These are phyloP conservation scores for Nannizziopsis barbatae DNA, from an alignment of 2,329 filamentous ascomycete species.

Conservation along the genomic window DNA sequence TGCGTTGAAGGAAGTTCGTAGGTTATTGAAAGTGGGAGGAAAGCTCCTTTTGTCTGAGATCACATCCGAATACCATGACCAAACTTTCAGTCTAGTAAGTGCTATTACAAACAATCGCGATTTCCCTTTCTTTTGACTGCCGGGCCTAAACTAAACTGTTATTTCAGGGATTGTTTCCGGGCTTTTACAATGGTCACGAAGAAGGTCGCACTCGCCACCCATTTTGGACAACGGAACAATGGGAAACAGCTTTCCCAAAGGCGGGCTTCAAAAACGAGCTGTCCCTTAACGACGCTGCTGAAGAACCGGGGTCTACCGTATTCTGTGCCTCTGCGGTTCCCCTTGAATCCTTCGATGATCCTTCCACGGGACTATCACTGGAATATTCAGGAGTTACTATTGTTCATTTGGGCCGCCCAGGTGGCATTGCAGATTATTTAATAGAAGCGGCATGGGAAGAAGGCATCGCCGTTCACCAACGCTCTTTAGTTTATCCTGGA, in stretches of 20 bases:
- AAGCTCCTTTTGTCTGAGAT: slow-evolving; percentile 36
- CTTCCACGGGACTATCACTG: too few species aligned
- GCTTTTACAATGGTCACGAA: background rate
- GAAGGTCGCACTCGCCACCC: background rate
- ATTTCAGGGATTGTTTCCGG: background rate
- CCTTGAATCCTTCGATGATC: too few species aligned
- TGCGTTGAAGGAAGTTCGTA: slow-evolving; percentile 25
- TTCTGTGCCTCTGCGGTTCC: background rate
- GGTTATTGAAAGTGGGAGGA: slow-evolving; percentile 35
- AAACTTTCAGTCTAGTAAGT: background rate
- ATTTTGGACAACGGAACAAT: background rate
- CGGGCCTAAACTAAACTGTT: background rate
- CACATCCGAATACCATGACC: slow-evolving; percentile 10
- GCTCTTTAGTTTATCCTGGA: background rate
- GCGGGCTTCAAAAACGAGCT: background rate
- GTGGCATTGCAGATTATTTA: background rate
- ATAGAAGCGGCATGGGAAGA: background rate
- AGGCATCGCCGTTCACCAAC: background rate
- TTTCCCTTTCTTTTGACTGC: background rate
- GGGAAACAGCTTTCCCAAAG: background rate
- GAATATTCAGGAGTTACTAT: background rate
- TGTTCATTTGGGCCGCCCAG: background rate
- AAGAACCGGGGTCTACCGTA: background rate
- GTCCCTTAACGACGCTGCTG: background rate
- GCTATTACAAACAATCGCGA: background rate